Evolutionary conservation across 169 alveolate species (phyloP).

Genomic region (Eimeria mitis): DNA sequence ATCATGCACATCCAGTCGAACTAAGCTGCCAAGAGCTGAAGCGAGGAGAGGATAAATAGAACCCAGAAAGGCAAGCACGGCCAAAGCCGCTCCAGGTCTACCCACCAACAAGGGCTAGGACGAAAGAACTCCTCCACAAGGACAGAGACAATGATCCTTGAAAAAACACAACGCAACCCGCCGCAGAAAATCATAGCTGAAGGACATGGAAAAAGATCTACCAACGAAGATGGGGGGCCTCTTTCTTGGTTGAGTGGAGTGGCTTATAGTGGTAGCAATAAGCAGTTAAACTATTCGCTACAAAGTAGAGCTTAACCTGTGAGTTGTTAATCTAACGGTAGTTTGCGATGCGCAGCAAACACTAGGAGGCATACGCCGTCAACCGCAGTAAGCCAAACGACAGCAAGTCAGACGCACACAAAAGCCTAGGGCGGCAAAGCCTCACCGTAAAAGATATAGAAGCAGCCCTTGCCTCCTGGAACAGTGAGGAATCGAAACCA

Average conservation of each 20-base stretch:
- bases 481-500: constrained; percentile 82
- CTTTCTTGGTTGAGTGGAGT: not conserved
- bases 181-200: not conserved
- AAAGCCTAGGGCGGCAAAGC: not conserved
- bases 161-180: not conserved
- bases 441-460: constrained; percentile 77
- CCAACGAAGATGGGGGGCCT: not conserved
- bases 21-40: not conserved
- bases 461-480: constrained; percentile 82
- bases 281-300: not conserved
- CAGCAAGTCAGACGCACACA: not conserved
- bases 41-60: not conserved
- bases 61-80: not conserved
- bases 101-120: constrained; percentile 70
- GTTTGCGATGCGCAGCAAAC: not conserved
- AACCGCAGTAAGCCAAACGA: not conserved
- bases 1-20: not conserved
- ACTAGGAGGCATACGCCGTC: not conserved
- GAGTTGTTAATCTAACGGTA: not conserved
- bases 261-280: not conserved
- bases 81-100: not conserved
- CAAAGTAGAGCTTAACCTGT: not conserved
- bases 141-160: constrained; percentile 54
- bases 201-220: not conserved
- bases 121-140: constrained; percentile 57